Evolutionary conservation across 176 grass and related monocot genomes (phyloP), one percentile per base, ranked within the genome.

Genomic region (Cenchrus purpureus): DNA sequence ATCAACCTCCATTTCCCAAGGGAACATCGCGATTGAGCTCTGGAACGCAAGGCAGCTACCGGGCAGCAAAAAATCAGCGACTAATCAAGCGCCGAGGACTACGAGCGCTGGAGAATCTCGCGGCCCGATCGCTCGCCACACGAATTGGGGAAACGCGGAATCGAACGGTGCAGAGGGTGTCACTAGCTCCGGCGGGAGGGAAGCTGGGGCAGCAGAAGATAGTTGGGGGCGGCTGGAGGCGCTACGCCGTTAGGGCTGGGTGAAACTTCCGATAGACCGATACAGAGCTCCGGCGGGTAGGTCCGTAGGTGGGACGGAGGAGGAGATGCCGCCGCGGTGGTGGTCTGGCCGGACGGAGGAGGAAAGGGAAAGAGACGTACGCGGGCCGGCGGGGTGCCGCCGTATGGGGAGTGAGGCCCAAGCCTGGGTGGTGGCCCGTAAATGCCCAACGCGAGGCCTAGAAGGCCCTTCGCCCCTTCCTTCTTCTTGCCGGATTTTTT

Each of bases 1-100:
- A 40, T 90, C 67, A 28, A 87, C 61, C 20, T 87, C 51, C 74
- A 83, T 87, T 7, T 86, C 73, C 74, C 82, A 83, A 13, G 79
- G 65, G 49, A 81, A 79, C 68, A 67, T 83, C 16, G 42, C 44
- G 48, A 32, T 19, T 25, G 13, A 63, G 45, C 45, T 42, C 19
- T 59, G 8, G 11, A 19, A 5, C 11, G 12, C 10, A 45, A 32
- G 42, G 19, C 3, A 2, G 71, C 51, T n/a, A 15, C 60, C 19
- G 31, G 8, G 7, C 40, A 49, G 50, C 4, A 17, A 13, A 73
- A 60, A 77, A 77, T 76, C 29, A 16, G 60, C 44, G 51, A 74
- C 28, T 25, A 81, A 15, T 45, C 55, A 68, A 74, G 65, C 83
- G 13, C 12, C 37, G 40, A 8, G 16, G 52, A 37, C n/a, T 34